A percentile compares a stretch with the other conserved stretches of the same genome.
Evolutionary conservation across 2,329 filamentous ascomycete species (phyloP).

Genomic region (Hypoxylon rubiginosum): DNA sequence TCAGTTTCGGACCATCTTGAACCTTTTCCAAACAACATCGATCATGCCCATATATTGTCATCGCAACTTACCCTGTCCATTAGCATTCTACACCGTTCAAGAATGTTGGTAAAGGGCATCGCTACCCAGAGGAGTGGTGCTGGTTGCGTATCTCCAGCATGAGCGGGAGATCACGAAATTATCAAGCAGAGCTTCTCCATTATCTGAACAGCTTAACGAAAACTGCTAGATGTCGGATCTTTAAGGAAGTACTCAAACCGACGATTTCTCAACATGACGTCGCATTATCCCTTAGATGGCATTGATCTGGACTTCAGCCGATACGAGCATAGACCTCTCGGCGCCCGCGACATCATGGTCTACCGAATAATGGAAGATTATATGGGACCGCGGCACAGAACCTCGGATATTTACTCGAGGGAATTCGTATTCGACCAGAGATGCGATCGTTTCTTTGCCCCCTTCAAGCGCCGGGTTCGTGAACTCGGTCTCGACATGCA

Average conservation of each 20-base stretch:
- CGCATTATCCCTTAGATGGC: slow-evolving; percentile 54
- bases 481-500: slow-evolving; percentile 48
- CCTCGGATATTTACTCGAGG: slow-evolving; percentile 28
- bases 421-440: not conserved
- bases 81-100: not conserved
- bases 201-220: no score
- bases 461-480: slow-evolving; percentile 42
- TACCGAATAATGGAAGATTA: slow-evolving; percentile 52
- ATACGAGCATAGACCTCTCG: slow-evolving; percentile 53
- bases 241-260: not conserved
- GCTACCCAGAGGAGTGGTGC: not conserved
- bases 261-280: slow-evolving; percentile 32
- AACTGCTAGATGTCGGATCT: no score
- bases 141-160: not conserved
- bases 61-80: no score
- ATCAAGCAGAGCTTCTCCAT: not conserved
- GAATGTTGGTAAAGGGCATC: not conserved
- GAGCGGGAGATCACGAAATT: not conserved
- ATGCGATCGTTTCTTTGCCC: slow-evolving; percentile 25
- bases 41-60: not conserved
- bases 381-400: slow-evolving; percentile 43
- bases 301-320: slow-evolving; percentile 50
- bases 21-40: not conserved
- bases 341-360: slow-evolving; percentile 51
- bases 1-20: not conserved